A percentile compares a stretch with the other conserved stretches of the same genome.
These are phyloP conservation scores for Durusdinium trenchii DNA, from an alignment of 73 alveolate genomes.

Conservation along the genomic window DNA sequence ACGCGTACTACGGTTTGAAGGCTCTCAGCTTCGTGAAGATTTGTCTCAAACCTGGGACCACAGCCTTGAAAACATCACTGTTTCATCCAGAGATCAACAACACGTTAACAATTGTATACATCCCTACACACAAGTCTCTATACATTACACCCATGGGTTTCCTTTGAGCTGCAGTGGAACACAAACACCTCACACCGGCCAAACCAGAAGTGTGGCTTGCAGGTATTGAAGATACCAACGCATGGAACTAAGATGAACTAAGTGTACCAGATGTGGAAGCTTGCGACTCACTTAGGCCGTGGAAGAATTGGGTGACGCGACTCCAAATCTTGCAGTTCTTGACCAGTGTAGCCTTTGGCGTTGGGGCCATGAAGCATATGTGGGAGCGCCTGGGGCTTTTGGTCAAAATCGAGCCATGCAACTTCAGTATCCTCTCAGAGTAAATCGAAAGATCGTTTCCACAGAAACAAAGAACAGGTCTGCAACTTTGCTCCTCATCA, in stretches of 20 bases:
- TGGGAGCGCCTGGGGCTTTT: constrained; percentile 19
- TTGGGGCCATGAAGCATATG: constrained; percentile 65
- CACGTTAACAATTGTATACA: no score
- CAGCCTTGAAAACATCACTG: no score
- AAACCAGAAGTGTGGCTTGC: no score
- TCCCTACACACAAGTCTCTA: no score
- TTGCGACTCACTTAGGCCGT: constrained; percentile 29
- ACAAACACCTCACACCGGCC: background rate
- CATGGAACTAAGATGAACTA: constrained; percentile 7
- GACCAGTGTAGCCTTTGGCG: constrained; percentile 42
- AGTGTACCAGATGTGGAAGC: background rate
- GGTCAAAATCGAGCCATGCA: background rate
- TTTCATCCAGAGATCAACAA: no score
- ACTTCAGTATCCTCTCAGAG: no score
- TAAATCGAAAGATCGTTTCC: no score
- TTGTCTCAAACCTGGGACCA: no score
- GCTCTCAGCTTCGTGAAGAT: no score
- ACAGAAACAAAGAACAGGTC: no score
- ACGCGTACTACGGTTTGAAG: constrained; percentile 86
- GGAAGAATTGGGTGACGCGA: constrained; percentile 93
- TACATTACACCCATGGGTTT: background rate
- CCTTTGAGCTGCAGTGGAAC: background rate
- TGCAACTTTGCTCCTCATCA: no score
- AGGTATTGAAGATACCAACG: constrained; percentile 89
- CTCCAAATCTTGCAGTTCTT: constrained; percentile 66